A percentile compares a stretch with the other conserved stretches of the same genome.
These are phyloP conservation scores for Pythium brachiatum DNA, from an alignment of 352 stramenopile species.

Conservation along the genomic window DNA sequence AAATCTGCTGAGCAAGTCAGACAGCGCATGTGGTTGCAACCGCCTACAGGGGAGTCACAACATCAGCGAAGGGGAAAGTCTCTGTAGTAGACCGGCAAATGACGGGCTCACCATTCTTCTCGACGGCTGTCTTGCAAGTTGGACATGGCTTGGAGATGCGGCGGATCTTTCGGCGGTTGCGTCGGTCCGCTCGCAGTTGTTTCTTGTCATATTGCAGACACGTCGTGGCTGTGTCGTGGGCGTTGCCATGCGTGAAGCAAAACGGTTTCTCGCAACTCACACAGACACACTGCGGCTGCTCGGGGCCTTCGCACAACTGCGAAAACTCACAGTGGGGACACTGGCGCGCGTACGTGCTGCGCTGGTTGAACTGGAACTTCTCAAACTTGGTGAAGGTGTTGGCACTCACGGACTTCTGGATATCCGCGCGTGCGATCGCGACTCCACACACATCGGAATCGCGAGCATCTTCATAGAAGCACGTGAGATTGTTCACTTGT, in stretches of 20 bases:
- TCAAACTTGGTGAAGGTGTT: conserved; percentile 12
- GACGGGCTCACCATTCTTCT: conserved; percentile 19
- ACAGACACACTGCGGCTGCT: conserved; percentile 10
- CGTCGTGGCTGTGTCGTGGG: conserved; percentile 11
- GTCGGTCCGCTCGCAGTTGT: conserved; percentile 23
- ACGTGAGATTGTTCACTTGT: conserved; percentile 8
- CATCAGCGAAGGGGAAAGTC: neutral
- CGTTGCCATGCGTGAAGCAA: conserved; percentile 16
- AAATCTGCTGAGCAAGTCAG: conserved; percentile 47
- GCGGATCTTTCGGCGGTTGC: conserved; percentile 14
- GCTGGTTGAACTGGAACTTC: conserved; percentile 13
- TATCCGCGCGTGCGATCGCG: neutral
- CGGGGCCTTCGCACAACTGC: conserved; percentile 9
- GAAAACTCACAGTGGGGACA: conserved; percentile 14
- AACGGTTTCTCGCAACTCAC: conserved; percentile 3
- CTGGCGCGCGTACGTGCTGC: conserved; percentile 4
- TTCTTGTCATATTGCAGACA: conserved; percentile 17
- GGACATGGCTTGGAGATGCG: conserved; percentile 15
- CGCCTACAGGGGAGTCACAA: conserved; percentile 23
- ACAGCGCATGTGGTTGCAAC: conserved; percentile 72
- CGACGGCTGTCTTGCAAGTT: conserved; percentile 4
- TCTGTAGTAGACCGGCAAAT: neutral
- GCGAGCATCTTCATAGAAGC: conserved; percentile 8
- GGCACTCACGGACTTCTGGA: conserved; percentile 2
- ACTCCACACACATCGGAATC: conserved; percentile 5